Evolutionary conservation across 164 flowering plant genomes (phyloP).

Genomic region (Vitis amurensis): DNA sequence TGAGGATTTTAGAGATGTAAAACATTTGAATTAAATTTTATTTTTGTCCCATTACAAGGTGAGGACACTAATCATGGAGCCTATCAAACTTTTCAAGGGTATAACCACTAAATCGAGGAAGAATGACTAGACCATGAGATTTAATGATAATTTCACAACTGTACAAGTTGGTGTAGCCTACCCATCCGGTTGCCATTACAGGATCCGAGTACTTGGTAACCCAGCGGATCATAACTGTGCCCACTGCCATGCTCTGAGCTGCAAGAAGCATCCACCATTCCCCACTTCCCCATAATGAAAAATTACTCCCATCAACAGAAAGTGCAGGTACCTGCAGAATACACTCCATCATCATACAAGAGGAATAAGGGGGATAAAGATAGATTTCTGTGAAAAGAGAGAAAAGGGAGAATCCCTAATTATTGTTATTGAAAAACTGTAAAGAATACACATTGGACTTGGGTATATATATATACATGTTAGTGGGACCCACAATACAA

Average conservation of each 20-base stretch:
- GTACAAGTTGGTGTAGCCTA: constrained; percentile 30
- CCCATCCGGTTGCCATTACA: constrained; percentile 99
- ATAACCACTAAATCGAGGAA: background rate
- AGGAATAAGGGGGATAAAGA: background rate
- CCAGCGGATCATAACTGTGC: constrained; percentile 99
- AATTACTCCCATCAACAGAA: constrained; percentile 42
- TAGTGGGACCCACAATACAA: no score
- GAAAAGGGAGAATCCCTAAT: no score
- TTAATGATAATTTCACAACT: background rate
- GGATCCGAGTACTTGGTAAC: constrained; percentile 94
- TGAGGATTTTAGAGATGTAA: no score
- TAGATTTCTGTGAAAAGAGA: no score
- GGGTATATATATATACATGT: no score
- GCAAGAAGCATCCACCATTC: constrained; percentile 99
- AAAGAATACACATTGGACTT: no score
- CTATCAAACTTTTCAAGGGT: background rate
- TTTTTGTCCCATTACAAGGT: no score
- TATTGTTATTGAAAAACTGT: no score
- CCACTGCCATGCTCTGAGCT: constrained; percentile 99
- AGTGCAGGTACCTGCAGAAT: constrained; percentile 68
- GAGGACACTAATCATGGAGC: no score
- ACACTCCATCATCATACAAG: background rate
- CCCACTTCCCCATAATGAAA: constrained; percentile 90
- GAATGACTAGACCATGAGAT: background rate
- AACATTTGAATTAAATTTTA: no score